These are phyloP conservation scores for Ogataea hybrid DNA, from an alignment of 1,139 yeast species.

Conservation along the genomic window DNA sequence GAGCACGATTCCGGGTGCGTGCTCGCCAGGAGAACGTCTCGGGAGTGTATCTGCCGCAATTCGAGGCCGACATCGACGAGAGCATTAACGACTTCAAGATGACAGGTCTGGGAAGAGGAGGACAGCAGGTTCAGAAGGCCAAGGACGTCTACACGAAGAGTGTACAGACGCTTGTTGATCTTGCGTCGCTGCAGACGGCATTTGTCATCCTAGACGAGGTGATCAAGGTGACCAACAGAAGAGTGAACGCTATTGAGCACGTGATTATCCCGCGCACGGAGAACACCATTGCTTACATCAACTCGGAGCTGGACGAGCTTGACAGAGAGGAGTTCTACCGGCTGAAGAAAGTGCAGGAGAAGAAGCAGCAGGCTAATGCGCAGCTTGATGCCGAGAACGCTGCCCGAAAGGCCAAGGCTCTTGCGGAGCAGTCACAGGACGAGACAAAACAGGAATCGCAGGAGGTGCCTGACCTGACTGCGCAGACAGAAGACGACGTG, in stretches of 20 bases:
- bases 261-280: constrained; percentile 97
- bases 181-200: constrained; percentile 94
- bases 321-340: constrained; percentile 98
- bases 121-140: constrained; percentile 96
- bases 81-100: constrained; percentile 88
- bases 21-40: constrained; percentile 96
- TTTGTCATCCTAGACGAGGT: constrained; percentile 96
- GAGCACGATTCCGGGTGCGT: constrained; percentile 84
- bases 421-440: not conserved
- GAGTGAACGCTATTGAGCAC: constrained; percentile 98
- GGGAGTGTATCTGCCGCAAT: constrained; percentile 92
- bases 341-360: constrained; percentile 93
- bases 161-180: constrained; percentile 91
- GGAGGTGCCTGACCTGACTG: constrained; percentile 33
- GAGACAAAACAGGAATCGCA: not conserved
- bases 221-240: constrained; percentile 93
- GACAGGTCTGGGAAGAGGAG: constrained; percentile 98
- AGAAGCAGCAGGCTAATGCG: constrained; percentile 81
- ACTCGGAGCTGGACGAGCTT: constrained; percentile 93
- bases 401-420: constrained; percentile 26
- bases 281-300: constrained; percentile 89
- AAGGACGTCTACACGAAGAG: constrained; percentile 91
- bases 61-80: constrained; percentile 80
- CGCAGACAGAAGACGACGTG: constrained; percentile 48
- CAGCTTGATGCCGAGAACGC: constrained; percentile 56